Base-by-base conservation (phyloP, 345 rosid species). In the Salix udensis region DNA sequence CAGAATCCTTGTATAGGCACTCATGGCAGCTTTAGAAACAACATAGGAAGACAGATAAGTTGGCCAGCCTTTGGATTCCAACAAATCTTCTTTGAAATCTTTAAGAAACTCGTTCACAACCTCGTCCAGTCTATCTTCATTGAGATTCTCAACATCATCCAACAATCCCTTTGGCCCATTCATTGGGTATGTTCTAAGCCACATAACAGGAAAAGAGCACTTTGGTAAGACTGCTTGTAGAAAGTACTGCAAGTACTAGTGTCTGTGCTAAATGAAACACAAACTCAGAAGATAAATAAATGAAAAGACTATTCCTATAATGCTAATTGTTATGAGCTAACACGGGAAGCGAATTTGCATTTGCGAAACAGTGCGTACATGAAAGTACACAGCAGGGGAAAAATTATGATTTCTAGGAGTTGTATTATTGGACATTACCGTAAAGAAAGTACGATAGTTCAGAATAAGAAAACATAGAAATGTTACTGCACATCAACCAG, bases 21-120 rank as follows among this genome's bases (percentile, higher is more conserved):
- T 87, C 71, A 81, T 3, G 13, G 82, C 71, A 5, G 85, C 81
- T 72, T 83, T 87, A 3, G 82, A 61, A 39, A 87, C 48, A 1
- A 7, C 66, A 40, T 83, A 82, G 12, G 85, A 85, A 2, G 87
- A 73, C 6, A 46, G 1, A n/a, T 31, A 18, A 31, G 18, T n/a
- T 23, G 86, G 87, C 87, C 89, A 84, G n/a, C 85, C 85, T 42
- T 81, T 83, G 26, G 18, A 48, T 55, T 37, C 85, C 16, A 77
- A 11, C 12, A 67, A 44, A 19, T 80, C 84, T 24, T 82, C 84
- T 68, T 78, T 79, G 40, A 80, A 79, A 72, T 87, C 85, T 30
- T 64, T 73, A 5, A 69, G 50, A 73, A 72, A 81, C 72, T 76
- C 55, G 21, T 67, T 72, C 71, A 79, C 19, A 2, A 84, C 77